phyloP scores from a whole-genome alignment of 495 filamentous ascomycete species.

The Aspergillus saccharolyticus region DNA sequence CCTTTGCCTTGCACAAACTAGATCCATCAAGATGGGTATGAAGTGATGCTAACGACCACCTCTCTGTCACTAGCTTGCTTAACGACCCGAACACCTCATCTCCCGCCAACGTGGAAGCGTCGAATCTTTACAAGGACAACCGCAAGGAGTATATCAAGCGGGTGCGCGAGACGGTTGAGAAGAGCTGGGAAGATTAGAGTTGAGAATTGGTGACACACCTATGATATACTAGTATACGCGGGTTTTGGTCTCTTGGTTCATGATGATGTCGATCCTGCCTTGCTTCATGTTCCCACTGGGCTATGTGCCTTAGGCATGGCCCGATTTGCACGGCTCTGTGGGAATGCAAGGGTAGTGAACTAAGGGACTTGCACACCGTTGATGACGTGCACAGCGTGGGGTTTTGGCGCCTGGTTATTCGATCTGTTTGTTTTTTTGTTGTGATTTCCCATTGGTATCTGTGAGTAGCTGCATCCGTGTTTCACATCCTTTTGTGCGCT shows the following conservation, averaged over 20 bases:
- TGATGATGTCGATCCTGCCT: slow-evolving; percentile 8
- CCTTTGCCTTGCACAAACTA: slow-evolving; percentile 10
- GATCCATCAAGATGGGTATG: neutral
- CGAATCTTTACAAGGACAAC: slow-evolving; percentile 98
- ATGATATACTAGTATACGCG: neutral
- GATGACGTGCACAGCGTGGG: slow-evolving; percentile 45
- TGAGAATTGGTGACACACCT: neutral
- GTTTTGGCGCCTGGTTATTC: slow-evolving; percentile 38
- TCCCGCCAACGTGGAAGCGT: slow-evolving; percentile 96
- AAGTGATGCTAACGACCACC: neutral
- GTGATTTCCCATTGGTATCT: slow-evolving; percentile 12
- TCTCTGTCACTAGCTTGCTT: slow-evolving; percentile 62
- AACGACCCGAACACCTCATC: slow-evolving; percentile 98
- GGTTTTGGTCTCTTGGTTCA: slow-evolving; percentile 1
- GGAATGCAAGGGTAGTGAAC: slow-evolving; percentile 7
- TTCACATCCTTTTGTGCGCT: neutral
- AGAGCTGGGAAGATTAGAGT: slow-evolving; percentile 89
- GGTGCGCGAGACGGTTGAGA: slow-evolving; percentile 94
- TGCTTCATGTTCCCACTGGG: neutral
- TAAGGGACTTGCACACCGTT: slow-evolving; percentile 15
- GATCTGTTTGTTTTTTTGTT: slow-evolving; percentile 2
- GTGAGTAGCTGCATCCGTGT: slow-evolving; percentile 21
- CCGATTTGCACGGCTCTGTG: neutral
- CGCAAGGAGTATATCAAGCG: slow-evolving; percentile 92
- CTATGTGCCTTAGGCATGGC: neutral